Base-by-base conservation (phyloP, 1,139 yeast genomes). In the Geotrichum macrosporum region DNA sequence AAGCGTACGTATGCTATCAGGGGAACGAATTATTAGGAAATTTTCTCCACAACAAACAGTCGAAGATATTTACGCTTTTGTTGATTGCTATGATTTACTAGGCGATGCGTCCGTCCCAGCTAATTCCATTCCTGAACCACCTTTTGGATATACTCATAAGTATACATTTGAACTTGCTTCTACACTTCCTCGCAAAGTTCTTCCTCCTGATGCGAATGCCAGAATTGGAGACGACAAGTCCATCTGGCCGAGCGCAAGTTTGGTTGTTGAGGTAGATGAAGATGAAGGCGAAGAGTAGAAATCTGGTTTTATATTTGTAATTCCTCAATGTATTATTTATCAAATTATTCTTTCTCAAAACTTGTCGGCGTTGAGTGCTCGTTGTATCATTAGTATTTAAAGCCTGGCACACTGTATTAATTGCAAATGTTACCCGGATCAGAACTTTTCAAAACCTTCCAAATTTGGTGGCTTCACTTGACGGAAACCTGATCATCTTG, bases 31-130 rank as follows among this genome's bases (percentile, higher is more conserved):
- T 2, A 70, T 84, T 6, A 76, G 78, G 48, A 73, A 73, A 44
- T 77, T 87, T 50, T 60, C 66, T 22, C 72, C 75, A 19, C 59
- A 65, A 4, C 71, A 76, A 13, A 66, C 78, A 0, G 61, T 82
- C n/a, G 71, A 70, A 38, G 84, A 84, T 32, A 63, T 89, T 4
- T 87, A 86, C 62, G 71, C 80, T 38, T 78, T 73, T 57, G 77
- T 85, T 36, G 87, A 83, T 51, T 67, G 69, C 50, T 58, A 62
- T 41, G 51, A 56, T 30, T 51, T 55, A 35, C 24, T 59, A 5
- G 52, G 50, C 35, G 55, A 56, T 8, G 48, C 42, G 12, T 27
- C 47, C 6, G 46, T 35, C 18, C n/a, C 44, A 26, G 31, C 40
- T 36, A 19, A 20, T 41, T 29, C 44, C n/a, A 27, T 33, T 19